Evolutionary conservation across 2,329 filamentous ascomycete species (phyloP).

Genomic region (Bipolaris oryzae): DNA sequence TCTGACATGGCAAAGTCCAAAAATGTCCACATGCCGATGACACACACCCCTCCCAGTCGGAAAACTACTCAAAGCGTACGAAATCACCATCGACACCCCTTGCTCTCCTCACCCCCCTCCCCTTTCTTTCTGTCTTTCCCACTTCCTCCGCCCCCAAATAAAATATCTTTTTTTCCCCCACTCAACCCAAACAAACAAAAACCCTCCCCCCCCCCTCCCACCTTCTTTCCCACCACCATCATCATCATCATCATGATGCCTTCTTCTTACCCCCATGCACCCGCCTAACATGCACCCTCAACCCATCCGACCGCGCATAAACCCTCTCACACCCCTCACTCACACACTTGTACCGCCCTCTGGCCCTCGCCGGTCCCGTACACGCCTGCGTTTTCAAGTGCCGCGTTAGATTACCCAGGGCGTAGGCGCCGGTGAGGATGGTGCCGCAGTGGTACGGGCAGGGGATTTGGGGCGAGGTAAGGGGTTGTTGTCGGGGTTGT

Average conservation of each 20-base stretch:
- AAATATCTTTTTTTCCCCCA: too few relatives aligned
- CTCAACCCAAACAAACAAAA: background rate
- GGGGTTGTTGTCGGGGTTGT: too few relatives aligned
- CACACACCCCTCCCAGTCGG: too few relatives aligned
- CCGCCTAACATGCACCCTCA: constrained; percentile 26
- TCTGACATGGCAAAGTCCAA: too few relatives aligned
- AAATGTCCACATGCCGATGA: too few relatives aligned
- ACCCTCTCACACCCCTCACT: constrained; percentile 26
- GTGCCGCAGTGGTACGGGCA: constrained; percentile 34
- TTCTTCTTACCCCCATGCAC: too few relatives aligned
- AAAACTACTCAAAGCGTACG: too few relatives aligned
- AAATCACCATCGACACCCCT: too few relatives aligned
- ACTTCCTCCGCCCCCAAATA: too few relatives aligned
- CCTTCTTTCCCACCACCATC: background rate
- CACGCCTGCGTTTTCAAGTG: constrained; percentile 36
- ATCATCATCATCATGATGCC: too few relatives aligned
- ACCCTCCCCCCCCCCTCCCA: background rate
- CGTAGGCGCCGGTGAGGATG: constrained; percentile 31
- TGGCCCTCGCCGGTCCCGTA: background rate
- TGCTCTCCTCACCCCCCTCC: too few relatives aligned
- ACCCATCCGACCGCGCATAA: constrained; percentile 37
- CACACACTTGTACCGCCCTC: constrained; percentile 12
- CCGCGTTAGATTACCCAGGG: constrained; percentile 37
- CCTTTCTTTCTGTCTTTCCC: too few relatives aligned
- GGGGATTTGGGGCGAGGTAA: constrained; percentile 11